Evolutionary conservation across 495 filamentous ascomycete genomes (phyloP).

Genomic region (Parmelia sp.): DNA sequence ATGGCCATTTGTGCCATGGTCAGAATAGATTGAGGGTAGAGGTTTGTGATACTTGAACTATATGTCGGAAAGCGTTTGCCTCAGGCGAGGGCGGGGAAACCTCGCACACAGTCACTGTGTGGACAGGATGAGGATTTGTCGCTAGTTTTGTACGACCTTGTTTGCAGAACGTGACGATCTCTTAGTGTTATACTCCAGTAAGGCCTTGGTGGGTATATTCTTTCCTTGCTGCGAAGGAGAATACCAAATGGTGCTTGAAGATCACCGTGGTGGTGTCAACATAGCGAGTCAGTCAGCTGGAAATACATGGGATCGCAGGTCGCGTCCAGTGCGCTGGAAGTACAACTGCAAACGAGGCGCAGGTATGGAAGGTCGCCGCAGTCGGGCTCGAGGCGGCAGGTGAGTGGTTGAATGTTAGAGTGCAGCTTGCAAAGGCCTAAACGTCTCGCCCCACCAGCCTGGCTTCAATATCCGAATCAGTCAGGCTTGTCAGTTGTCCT

Average conservation of each 20-base stretch:
- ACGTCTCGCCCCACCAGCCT: constrained; percentile 12
- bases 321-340: constrained; percentile 12
- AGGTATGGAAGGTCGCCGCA: constrained; percentile 18
- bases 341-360: constrained; percentile 17
- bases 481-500: not conserved
- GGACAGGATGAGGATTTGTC: constrained; percentile 1
- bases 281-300: constrained; percentile 12
- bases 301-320: constrained; percentile 14
- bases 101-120: not conserved
- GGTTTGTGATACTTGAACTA: constrained; percentile 31
- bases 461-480: not conserved
- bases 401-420: constrained; percentile 1
- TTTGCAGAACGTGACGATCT: constrained; percentile 3
- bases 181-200: constrained; percentile 1
- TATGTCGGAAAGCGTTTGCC: constrained; percentile 19
- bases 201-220: not conserved
- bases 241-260: constrained; percentile 1
- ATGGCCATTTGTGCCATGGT: constrained; percentile 60
- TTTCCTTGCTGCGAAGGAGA: constrained; percentile 2
- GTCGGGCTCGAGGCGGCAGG: constrained; percentile 2
- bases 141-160: constrained; percentile 1
- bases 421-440: not conserved
- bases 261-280: constrained; percentile 12
- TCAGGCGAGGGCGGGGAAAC: not conserved
- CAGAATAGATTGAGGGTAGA: constrained; percentile 24